Conservation (phyloP, 2,329 filamentous ascomycete genomes). For the Cytospora piceae region DNA sequence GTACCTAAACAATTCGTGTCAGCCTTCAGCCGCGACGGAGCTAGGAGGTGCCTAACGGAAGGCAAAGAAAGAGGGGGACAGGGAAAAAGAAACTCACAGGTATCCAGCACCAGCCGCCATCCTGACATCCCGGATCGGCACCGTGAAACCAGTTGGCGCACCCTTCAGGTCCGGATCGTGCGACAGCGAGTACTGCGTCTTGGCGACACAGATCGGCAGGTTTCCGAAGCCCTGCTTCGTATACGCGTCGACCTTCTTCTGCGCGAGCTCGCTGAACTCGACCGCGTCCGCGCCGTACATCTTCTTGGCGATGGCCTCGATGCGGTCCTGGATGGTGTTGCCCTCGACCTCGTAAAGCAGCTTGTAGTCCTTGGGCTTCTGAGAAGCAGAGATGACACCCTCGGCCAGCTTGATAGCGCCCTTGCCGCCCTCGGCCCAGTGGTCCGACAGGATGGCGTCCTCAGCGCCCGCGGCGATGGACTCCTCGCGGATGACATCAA, state of each 20-base stretch:
- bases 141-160: constrained; percentile 89
- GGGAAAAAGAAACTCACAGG: constrained; percentile 59
- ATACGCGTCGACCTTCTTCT: constrained; percentile 96
- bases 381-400: constrained; percentile 79
- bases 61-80: constrained; percentile 3
- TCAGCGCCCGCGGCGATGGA: constrained; percentile 89
- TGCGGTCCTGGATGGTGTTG: constrained; percentile 76
- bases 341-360: constrained; percentile 83
- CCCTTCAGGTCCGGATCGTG: constrained; percentile 95
- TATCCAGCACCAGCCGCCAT: constrained; percentile 95
- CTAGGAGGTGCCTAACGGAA: constrained; percentile 1
- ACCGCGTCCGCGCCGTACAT: constrained; percentile 94
- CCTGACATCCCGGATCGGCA: constrained; percentile 91
- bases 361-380: constrained; percentile 85
- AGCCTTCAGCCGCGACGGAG: constrained; percentile 36
- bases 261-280: constrained; percentile 90
- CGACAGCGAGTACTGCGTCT: constrained; percentile 96
- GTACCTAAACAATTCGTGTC: constrained; percentile 60
- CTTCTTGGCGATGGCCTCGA: constrained; percentile 84
- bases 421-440: constrained; percentile 94
- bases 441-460: constrained; percentile 90
- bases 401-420: constrained; percentile 88
- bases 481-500: constrained; percentile 86
- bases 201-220: constrained; percentile 93
- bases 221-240: constrained; percentile 89